Evolutionary conservation across 208 protist species (phyloP).

Genomic region (Trichomonas tenax): DNA sequence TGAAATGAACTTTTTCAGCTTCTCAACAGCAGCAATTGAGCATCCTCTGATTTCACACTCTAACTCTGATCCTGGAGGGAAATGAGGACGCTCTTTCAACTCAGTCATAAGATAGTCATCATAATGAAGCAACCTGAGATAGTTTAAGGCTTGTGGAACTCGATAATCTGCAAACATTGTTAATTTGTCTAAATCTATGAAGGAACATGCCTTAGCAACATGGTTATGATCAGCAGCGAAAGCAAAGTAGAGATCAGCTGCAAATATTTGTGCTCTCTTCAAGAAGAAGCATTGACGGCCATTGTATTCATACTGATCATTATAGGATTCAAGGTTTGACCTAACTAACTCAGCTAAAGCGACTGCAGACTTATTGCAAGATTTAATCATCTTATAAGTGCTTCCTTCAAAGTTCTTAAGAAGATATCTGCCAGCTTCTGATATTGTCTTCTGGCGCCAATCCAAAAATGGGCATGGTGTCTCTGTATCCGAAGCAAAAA

Average conservation of each 20-base stretch:
- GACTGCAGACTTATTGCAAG: not conserved
- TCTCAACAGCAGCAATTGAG: not conserved
- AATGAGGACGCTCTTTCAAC: not conserved
- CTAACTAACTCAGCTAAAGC: not conserved
- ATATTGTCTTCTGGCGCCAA: not conserved
- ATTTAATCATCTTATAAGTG: not conserved
- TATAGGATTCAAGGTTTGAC: not conserved
- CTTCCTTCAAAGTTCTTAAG: not conserved
- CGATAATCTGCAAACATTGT: conserved; percentile 18
- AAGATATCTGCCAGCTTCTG: not conserved
- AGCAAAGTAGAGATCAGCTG: not conserved
- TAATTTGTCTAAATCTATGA: not conserved
- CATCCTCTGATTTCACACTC: conserved; percentile 7
- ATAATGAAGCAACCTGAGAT: not conserved
- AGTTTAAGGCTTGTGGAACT: conserved; percentile 1
- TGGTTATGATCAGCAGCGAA: not conserved
- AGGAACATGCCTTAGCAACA: not conserved
- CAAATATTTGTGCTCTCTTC: conserved; percentile 17
- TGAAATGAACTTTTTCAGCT: not conserved
- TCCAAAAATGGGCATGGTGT: not conserved
- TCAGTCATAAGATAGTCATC: not conserved
- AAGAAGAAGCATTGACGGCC: not conserved
- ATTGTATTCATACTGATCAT: not conserved
- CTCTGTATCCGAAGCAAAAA: not conserved
- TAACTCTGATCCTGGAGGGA: not conserved